phyloP scores from a whole-genome alignment of 1,284 basidiomycete species.

The Termitomyces sp. region DNA sequence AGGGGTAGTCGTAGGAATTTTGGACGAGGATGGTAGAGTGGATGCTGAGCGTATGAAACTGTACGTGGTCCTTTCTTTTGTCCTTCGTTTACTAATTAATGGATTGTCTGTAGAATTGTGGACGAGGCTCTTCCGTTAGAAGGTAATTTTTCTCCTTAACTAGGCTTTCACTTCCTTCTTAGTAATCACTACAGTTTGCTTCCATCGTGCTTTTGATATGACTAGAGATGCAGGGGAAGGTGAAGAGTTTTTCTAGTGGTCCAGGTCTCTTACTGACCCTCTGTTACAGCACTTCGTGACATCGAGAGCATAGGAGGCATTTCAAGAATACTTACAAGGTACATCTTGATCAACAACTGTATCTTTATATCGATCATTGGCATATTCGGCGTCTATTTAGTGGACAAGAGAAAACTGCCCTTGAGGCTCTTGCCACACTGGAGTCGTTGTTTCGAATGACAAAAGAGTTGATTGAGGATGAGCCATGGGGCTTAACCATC shows the following conservation, averaged over 20 bases:
- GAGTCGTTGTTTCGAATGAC: constrained; percentile 35
- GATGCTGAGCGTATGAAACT: constrained; percentile 49
- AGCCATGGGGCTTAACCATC: constrained; percentile 40
- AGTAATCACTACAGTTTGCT: constrained; percentile 52
- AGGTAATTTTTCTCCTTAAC: constrained; percentile 40
- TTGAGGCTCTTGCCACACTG: constrained; percentile 42
- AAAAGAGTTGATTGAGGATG: constrained; percentile 26
- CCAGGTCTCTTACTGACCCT: not conserved
- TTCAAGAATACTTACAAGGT: constrained; percentile 75
- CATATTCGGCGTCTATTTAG: constrained; percentile 28
- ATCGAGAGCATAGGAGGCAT: constrained; percentile 57
- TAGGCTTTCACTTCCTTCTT: not conserved
- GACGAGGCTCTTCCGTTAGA: constrained; percentile 57
- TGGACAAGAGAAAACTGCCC: constrained; percentile 44
- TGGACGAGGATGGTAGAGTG: constrained; percentile 56
- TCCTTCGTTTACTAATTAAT: not conserved
- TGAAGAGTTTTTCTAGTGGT: constrained; percentile 17
- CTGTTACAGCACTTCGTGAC: constrained; percentile 44
- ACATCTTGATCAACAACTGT: not conserved
- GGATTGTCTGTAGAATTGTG: constrained; percentile 36
- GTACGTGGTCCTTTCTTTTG: constrained; percentile 28
- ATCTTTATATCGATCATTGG: not conserved
- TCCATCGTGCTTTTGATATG: constrained; percentile 83
- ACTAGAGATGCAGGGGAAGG: constrained; percentile 51
- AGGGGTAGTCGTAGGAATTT: constrained; percentile 69